A percentile compares a stretch with the other conserved stretches of the same genome.
phyloP scores from a whole-genome alignment of 2,329 filamentous ascomycete genomes.

The Fusarium stilboides region DNA sequence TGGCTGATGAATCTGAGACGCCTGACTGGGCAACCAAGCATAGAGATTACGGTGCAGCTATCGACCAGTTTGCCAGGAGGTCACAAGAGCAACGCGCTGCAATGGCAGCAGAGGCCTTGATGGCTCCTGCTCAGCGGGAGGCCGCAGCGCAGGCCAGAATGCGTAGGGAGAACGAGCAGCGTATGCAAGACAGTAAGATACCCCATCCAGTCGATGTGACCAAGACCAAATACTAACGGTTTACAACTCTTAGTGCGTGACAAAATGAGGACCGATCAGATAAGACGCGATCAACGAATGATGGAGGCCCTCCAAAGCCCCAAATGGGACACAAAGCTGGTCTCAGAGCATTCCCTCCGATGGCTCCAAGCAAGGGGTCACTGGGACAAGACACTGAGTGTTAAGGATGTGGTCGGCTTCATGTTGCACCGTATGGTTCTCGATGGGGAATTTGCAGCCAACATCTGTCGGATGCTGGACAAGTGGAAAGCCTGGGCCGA shows the following conservation, averaged over 20 bases:
- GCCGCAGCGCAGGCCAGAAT: slow-evolving; percentile 60
- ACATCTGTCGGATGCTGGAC: slow-evolving; percentile 63
- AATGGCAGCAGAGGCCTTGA: slow-evolving; percentile 60
- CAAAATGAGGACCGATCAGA: slow-evolving; percentile 55
- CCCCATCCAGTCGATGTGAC: accelerated
- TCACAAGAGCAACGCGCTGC: slow-evolving; percentile 59
- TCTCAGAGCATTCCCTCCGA: slow-evolving; percentile 61
- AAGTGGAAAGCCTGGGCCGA: slow-evolving; percentile 70
- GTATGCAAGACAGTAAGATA: slow-evolving; percentile 64
- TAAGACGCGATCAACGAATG: slow-evolving; percentile 62
- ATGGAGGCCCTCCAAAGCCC: slow-evolving; percentile 68
- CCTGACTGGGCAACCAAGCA: slow-evolving; percentile 68
- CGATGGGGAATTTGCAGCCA: slow-evolving; percentile 60
- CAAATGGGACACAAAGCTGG: slow-evolving; percentile 65
- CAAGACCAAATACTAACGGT: neutral
- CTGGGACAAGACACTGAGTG: slow-evolving; percentile 44
- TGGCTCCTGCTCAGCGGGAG: slow-evolving; percentile 61
- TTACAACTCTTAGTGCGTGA: slow-evolving; percentile 58
- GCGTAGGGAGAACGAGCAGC: slow-evolving; percentile 60
- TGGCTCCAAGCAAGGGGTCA: slow-evolving; percentile 59
- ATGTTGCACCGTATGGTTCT: slow-evolving; percentile 68
- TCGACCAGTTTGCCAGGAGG: slow-evolving; percentile 55
- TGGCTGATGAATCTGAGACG: slow-evolving; percentile 66
- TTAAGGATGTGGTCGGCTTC: slow-evolving; percentile 62
- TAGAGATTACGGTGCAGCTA: slow-evolving; percentile 54